Conservation (phyloP, 805 yeast species). For the Tetrapisispora pingtungensis region DNA sequence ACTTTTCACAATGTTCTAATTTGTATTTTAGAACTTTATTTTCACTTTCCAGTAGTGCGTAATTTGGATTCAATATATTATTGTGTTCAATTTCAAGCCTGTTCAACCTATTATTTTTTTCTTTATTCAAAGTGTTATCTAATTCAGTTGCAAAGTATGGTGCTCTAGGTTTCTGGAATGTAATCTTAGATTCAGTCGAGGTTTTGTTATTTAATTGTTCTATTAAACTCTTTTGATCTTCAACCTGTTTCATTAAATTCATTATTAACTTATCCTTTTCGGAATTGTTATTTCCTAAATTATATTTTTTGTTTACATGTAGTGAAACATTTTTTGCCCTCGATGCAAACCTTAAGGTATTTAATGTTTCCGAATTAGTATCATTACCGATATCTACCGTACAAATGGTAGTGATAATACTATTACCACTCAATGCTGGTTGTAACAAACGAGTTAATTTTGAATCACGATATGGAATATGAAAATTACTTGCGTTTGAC, state of each 20-base stretch:
- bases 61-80: slow-evolving; percentile 23
- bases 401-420: slow-evolving; percentile 76
- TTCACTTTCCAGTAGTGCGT: slow-evolving; percentile 47
- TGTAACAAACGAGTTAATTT: slow-evolving; percentile 83
- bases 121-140: too few relatives aligned
- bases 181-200: background rate
- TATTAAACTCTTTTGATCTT: slow-evolving; percentile 35
- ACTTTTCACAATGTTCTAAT: slow-evolving; percentile 56
- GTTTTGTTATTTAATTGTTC: background rate
- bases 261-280: slow-evolving; percentile 46
- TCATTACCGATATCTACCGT: slow-evolving; percentile 63
- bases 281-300: slow-evolving; percentile 25
- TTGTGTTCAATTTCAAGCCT: background rate
- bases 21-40: slow-evolving; percentile 54
- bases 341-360: slow-evolving; percentile 76
- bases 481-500: slow-evolving; percentile 34
- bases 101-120: too few relatives aligned
- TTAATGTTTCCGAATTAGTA: slow-evolving; percentile 66
- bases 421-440: slow-evolving; percentile 82
- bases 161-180: slow-evolving; percentile 5
- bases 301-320: slow-evolving; percentile 43
- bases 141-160: slow-evolving; percentile 1
- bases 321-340: slow-evolving; percentile 72
- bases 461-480: slow-evolving; percentile 88
- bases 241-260: slow-evolving; percentile 49